Evolutionary conservation across 345 rosid species (phyloP), one percentile per base, ranked within the genome.

Genomic region (Euphorbia peplus): DNA sequence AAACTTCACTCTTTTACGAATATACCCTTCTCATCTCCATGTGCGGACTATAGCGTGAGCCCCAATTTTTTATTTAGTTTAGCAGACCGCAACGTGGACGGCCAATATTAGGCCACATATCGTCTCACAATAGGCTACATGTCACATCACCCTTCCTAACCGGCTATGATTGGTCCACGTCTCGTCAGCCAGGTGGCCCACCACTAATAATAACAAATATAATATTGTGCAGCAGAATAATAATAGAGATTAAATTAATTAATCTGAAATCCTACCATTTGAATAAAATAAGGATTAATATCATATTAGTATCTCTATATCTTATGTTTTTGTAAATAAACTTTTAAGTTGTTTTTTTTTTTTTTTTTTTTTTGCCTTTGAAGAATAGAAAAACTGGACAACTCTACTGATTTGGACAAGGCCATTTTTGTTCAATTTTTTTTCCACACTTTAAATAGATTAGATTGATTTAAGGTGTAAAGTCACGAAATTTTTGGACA

Each of bases 111-210:
- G 0, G 57, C 75, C 81, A 77, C 26, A 0, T 73, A 12, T 35
- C 67, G 4, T 5, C 0, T 28, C 4, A n/a, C 4, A 0, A 82
- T 63, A 80, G 80, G 84, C 16, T 26, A 7, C 1, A 8, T 1
- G 5, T 50, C 67, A 42, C 72, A 57, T 80, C 83, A 56, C 7
- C 19, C 14, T 19, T 35, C 63, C 53, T 13, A 22, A 57, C 63
- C 24, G 7, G 1, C n/a, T 18, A 1, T 39, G 22, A 82, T 84
- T 86, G 78, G 80, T 35, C 81, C 84, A 79, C 85, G 84, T 74
- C 18, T 67, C 51, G 1, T 4, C 6, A 16, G 39, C 55, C 68
- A 37, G 73, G 59, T 77, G 83, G 70, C 84, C 86, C 85, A 67
- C 74, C 44, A 5, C 16, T 32, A 70, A 41, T 7, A 71, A 18